Evolutionary conservation across 257 asterid species (phyloP).

Genomic region (Solanum pinnatisectum): DNA sequence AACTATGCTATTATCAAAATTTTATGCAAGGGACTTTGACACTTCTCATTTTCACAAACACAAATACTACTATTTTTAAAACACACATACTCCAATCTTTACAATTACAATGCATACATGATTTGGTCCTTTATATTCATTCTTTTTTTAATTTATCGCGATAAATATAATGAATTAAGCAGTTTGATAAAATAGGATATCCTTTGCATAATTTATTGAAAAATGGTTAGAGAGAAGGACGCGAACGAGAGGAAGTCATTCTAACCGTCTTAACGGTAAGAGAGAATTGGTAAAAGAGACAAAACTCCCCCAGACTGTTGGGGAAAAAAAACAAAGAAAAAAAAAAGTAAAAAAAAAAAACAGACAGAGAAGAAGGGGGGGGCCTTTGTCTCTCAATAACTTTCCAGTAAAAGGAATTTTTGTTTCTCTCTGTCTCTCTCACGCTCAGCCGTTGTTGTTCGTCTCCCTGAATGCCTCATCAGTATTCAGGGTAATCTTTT

Average conservation of each 20-base stretch:
- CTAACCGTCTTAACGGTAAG: neutral
- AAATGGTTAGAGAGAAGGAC: neutral
- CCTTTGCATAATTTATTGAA: neutral
- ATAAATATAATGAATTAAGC: neutral
- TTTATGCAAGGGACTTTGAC: neutral
- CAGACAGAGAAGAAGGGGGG: slow-evolving; percentile 17
- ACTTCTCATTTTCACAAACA: neutral
- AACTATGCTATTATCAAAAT: neutral
- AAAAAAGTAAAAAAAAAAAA: neutral
- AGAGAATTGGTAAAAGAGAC: neutral
- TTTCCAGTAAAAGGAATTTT: slow-evolving; percentile 74
- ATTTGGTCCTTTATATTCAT: too few species aligned
- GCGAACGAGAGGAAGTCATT: neutral
- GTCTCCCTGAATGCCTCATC: slow-evolving; percentile 97
- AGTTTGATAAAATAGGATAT: neutral
- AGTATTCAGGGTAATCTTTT: slow-evolving; percentile 77
- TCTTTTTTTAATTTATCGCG: too few species aligned
- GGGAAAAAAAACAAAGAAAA: neutral
- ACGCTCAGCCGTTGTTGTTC: slow-evolving; percentile 89
- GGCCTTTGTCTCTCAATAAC: slow-evolving; percentile 32
- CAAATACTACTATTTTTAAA: neutral
- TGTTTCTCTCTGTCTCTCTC: slow-evolving; percentile 37
- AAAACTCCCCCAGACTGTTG: slow-evolving; percentile 1
- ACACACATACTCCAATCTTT: neutral
- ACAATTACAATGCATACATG: neutral